A percentile compares a stretch with the other conserved stretches of the same genome.
These are phyloP conservation scores for Flaveria brownii DNA, from an alignment of 129 eudicot genomes.

Conservation along the genomic window DNA sequence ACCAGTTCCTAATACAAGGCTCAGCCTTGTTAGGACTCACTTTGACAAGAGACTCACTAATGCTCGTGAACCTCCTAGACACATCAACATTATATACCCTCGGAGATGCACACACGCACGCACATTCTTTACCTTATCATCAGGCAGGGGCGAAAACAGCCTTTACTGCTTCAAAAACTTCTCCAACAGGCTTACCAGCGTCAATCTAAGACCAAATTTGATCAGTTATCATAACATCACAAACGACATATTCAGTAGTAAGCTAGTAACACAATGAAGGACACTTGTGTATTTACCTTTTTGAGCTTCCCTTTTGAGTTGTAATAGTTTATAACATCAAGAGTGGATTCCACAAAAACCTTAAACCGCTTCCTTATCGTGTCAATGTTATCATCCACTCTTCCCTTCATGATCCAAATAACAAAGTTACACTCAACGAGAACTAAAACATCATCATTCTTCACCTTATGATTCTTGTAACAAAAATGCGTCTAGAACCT, in stretches of 20 bases:
- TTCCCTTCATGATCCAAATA: slow-evolving; percentile 50
- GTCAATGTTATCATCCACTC: slow-evolving; percentile 92
- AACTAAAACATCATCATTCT: not conserved
- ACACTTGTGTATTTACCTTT: slow-evolving; percentile 52
- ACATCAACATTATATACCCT: too few relatives aligned
- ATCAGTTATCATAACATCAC: not conserved
- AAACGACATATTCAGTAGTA: not conserved
- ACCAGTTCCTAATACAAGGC: too few relatives aligned
- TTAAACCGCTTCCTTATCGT: slow-evolving; percentile 88
- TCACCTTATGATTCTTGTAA: not conserved
- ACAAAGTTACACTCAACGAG: not conserved
- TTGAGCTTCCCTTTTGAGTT: slow-evolving; percentile 70
- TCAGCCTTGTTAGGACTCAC: too few relatives aligned
- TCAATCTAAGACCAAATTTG: slow-evolving; percentile 55
- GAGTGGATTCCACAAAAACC: slow-evolving; percentile 83
- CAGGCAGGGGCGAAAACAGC: slow-evolving; percentile 52
- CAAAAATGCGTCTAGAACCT: slow-evolving; percentile 40
- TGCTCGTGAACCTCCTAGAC: too few relatives aligned
- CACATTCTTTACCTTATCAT: slow-evolving; percentile 47
- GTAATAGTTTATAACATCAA: slow-evolving; percentile 83
- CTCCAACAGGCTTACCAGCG: slow-evolving; percentile 72
- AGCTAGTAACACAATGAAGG: not conserved
- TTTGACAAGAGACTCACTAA: too few relatives aligned
- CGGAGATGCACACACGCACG: too few relatives aligned
- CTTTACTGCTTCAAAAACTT: slow-evolving; percentile 90